Base-by-base conservation (phyloP, 331 rosid species). In the Acacia concinna region DNA sequence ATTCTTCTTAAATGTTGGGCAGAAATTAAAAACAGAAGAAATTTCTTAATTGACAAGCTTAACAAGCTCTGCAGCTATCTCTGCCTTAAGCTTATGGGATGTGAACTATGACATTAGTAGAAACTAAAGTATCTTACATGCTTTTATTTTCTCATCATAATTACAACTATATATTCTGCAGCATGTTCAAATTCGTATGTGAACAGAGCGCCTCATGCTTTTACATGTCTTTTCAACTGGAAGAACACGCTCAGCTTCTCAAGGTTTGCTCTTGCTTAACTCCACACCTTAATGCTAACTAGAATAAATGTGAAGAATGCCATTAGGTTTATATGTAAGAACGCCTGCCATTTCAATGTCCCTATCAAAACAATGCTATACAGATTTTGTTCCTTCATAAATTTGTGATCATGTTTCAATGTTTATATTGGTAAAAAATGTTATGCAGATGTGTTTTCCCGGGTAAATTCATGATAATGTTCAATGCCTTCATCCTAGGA, bases 181-280 rank as follows among this genome's bases (percentile, higher is more conserved):
- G 98, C 96, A 3, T 95, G 97, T 85, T 87, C 93, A 31, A 89
- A 76, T 86, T 91, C 97, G 21, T 95, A 97, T 73, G 97, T 95
- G 79, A 63, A 82, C 77, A 88, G 85, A 79, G 93, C 97, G 23
- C 92, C 97, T 75, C 96, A 91, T 78, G 99, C 90, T 78, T 95
- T 90, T 86, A 74, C 85, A 72, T 85, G 91, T 51, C 68, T 76
- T 90, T 35, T 88, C 97, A 32, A 88, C 88, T 8, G 96, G 97
- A 82, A 88, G 91, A 27, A 97, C 97, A 15, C 89, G 93, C 23
- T 94, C 89, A 14, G 67, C 84, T 78, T 91, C 97, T 52, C 97
- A 90, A 90, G 99, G 98, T 95, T 83, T 6, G 82, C 75, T 82
- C 41, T 6, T 56, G 79, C 41, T 32, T 18, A 13, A 17, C 6